Base-by-base conservation (phyloP, 2,329 filamentous ascomycete genomes). In the Penicillium sumatraense region DNA sequence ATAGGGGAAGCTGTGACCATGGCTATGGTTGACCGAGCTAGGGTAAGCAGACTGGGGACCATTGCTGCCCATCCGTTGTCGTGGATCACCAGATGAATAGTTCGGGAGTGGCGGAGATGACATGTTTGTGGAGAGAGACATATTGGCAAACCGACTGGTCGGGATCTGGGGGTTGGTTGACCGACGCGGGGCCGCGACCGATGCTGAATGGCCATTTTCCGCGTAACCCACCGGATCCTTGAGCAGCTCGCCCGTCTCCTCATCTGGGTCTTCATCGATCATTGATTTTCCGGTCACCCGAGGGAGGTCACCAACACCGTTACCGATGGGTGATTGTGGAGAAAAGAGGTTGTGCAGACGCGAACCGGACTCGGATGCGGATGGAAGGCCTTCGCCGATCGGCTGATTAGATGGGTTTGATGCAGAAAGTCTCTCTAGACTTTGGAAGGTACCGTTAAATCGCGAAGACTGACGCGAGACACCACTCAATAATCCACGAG, bases 151-250 rank as follows among this genome's bases (percentile, higher is more conserved):
- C 29, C 86, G 86, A 58, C 81, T 78, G 23, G 90, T 83, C 7
- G 89, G 88, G 35, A 93, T 78, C 56, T 90, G 86, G 23, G 89
- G 86, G 51, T 87, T 89, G 1, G 89, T 92, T 35, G 86, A 84
- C 61, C 87, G 86, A 51, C 90, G 87, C 56, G 82, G 76, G 42
- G 67, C 67, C 11, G 65, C 67, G 36, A 68, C 64, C 48, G 72
- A 74, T 38, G 66, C 67, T 13, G 78, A 75, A 51, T 83, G 79
- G 2, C 86, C 88, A 65, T 86, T 90, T 66, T 93, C 88, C 9
- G 89, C 90, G 64, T 86, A 88, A 9, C 82, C 85, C 53, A 87
- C 77, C 1, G 85, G 83, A 65, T 88, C 85, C 56, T 86, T 85
- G 50, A 88, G 78, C 31, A 88, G 67, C 51, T 84, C 82, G 10